Evolutionary conservation across 192 early-diverging fungal genomes (phyloP).

Genomic region (Backusella macrospora): DNA sequence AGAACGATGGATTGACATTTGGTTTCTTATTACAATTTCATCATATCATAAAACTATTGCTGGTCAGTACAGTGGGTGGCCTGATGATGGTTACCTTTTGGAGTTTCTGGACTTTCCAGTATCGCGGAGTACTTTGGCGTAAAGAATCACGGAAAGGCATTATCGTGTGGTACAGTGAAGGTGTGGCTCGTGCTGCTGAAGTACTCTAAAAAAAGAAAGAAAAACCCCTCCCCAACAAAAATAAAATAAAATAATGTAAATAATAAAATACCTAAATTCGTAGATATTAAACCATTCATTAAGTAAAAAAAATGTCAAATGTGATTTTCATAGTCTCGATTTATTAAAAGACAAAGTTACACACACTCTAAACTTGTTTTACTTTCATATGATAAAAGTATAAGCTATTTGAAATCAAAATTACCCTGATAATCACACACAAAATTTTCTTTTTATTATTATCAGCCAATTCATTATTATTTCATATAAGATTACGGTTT

Average conservation of each 20-base stretch:
- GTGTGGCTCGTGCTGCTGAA: constrained; percentile 30
- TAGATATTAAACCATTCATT: too few species aligned
- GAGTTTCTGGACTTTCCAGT: constrained; percentile 64
- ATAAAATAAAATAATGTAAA: background rate
- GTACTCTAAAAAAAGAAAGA: constrained; percentile 11
- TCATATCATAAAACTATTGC: constrained; percentile 41
- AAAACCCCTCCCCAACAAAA: background rate
- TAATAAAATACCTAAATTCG: background rate
- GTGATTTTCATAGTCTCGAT: background rate
- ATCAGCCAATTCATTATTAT: too few species aligned
- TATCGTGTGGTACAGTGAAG: constrained; percentile 51
- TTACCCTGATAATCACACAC: background rate
- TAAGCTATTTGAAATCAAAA: constrained; percentile 10
- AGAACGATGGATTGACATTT: constrained; percentile 32
- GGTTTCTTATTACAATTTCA: constrained; percentile 30
- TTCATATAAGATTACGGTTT: too few species aligned
- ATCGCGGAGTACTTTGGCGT: constrained; percentile 54
- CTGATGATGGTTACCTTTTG: constrained; percentile 53
- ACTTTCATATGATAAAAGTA: background rate
- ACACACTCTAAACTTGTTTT: background rate
- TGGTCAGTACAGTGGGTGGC: constrained; percentile 46
- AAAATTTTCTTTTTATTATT: too few species aligned
- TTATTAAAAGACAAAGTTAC: background rate
- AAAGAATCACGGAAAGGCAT: constrained; percentile 56
- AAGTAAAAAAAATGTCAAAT: background rate